Conservation (phyloP, 306 rosid genomes). For the Inga laurina region DNA sequence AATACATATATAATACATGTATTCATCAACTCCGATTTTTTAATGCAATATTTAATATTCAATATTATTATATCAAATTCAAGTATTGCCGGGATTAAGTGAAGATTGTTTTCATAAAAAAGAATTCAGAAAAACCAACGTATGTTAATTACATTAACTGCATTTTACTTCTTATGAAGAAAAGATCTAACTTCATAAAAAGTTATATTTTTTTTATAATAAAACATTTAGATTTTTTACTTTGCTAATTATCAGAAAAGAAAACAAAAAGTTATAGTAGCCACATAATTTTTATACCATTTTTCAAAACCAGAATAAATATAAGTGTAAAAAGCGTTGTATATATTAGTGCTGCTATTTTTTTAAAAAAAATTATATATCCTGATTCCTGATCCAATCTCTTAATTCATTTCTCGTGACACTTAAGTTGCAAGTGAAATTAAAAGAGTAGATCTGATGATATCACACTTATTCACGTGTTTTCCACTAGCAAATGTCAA, state of each 20-base stretch:
- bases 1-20: too few species aligned
- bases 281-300: too few species aligned
- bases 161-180: too few species aligned
- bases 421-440: background rate
- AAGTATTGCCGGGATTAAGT: too few species aligned
- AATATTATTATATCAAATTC: too few species aligned
- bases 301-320: too few species aligned
- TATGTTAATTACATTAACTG: background rate
- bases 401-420: background rate
- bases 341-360: background rate
- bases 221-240: too few species aligned
- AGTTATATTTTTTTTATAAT: too few species aligned
- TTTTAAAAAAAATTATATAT: background rate
- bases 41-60: too few species aligned
- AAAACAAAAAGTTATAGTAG: too few species aligned
- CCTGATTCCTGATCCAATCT: background rate
- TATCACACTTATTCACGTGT: background rate
- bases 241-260: background rate
- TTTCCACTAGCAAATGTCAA: background rate
- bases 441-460: background rate
- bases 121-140: background rate
- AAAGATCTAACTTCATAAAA: background rate
- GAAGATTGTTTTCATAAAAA: too few species aligned
- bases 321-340: background rate
- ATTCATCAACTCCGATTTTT: too few species aligned